These are phyloP conservation scores for Oropetium thomaeum DNA, from an alignment of 176 grass and related monocot genomes.

Conservation along the genomic window DNA sequence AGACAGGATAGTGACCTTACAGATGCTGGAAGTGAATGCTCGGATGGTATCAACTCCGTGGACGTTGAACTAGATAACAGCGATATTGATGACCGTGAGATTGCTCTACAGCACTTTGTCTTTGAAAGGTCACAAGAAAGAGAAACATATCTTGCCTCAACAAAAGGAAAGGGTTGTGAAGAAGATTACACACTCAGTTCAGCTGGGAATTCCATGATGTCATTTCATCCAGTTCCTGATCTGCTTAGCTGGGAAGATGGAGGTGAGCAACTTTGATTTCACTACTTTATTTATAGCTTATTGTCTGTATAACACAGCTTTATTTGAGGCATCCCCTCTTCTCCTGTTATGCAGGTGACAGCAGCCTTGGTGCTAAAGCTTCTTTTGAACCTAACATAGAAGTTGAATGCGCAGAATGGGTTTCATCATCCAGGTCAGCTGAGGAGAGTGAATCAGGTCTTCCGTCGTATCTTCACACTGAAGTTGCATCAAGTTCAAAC, in stretches of 20 bases:
- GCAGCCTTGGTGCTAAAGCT: slow-evolving; percentile 38
- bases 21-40: slow-evolving; percentile 69
- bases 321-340: slow-evolving; percentile 14
- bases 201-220: slow-evolving; percentile 18
- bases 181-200: slow-evolving; percentile 28
- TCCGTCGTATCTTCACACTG: slow-evolving; percentile 25
- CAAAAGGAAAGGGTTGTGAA: slow-evolving; percentile 40
- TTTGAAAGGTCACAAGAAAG: slow-evolving; percentile 50
- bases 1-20: slow-evolving; percentile 51
- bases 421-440: slow-evolving; percentile 41
- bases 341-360: slow-evolving; percentile 50
- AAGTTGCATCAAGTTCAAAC: slow-evolving; percentile 33
- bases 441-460: slow-evolving; percentile 36
- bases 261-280: slow-evolving; percentile 45
- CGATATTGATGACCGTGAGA: slow-evolving; percentile 72
- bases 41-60: slow-evolving; percentile 68
- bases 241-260: slow-evolving; percentile 68
- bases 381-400: slow-evolving; percentile 20
- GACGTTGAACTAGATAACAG: slow-evolving; percentile 73
- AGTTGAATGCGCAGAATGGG: slow-evolving; percentile 36
- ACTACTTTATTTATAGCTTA: slow-evolving; percentile 24
- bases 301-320: slow-evolving; percentile 1
- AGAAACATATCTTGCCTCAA: slow-evolving; percentile 42
- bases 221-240: slow-evolving; percentile 46
- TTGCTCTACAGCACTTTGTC: slow-evolving; percentile 48